phyloP scores from a whole-genome alignment of 371 early-diverging fungal genomes.

The Conidiobolus coronatus region DNA sequence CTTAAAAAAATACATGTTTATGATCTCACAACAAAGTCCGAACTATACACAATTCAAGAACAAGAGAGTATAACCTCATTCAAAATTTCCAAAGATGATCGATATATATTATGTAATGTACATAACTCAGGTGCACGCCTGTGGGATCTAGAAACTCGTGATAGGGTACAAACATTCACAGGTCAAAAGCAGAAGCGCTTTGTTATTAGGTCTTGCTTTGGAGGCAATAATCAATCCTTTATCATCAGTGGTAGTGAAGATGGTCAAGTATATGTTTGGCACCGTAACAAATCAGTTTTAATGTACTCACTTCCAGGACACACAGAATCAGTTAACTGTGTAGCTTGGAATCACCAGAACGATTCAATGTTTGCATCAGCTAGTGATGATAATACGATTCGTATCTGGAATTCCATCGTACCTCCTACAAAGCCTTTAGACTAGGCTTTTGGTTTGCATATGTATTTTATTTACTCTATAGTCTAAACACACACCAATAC shows the following conservation, averaged over 20 bases:
- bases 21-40: slow-evolving; percentile 22
- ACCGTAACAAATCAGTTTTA: slow-evolving; percentile 44
- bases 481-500: no score
- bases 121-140: slow-evolving; percentile 45
- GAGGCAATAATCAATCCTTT: slow-evolving; percentile 59
- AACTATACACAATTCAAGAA: neutral
- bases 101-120: slow-evolving; percentile 8
- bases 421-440: no score
- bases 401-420: slow-evolving; percentile 38
- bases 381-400: slow-evolving; percentile 78
- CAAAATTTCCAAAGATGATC: neutral
- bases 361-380: slow-evolving; percentile 68
- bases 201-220: slow-evolving; percentile 83
- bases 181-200: slow-evolving; percentile 71
- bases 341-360: slow-evolving; percentile 50
- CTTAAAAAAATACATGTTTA: slow-evolving; percentile 50
- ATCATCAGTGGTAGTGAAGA: slow-evolving; percentile 83
- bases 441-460: no score
- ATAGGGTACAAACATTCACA: slow-evolving; percentile 39
- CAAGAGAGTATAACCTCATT: slow-evolving; percentile 6
- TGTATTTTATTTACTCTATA: no score
- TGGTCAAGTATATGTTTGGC: slow-evolving; percentile 71
- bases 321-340: slow-evolving; percentile 55
- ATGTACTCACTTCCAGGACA: slow-evolving; percentile 67
- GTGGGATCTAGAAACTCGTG: slow-evolving; percentile 56